Base-by-base conservation (phyloP, 441 rosid genomes). In the Erysimum cheiri region DNA sequence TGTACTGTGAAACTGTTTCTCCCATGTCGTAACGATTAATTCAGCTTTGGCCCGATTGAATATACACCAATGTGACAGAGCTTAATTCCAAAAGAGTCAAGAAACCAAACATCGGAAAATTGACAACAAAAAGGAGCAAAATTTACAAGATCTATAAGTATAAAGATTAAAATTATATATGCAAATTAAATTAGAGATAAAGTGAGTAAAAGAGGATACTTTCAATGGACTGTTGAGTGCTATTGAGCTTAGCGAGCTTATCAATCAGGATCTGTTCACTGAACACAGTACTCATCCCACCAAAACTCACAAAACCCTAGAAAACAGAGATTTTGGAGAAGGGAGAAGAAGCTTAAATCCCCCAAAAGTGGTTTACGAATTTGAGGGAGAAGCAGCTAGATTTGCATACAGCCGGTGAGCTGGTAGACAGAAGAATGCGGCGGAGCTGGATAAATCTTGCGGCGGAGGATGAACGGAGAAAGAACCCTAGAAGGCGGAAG, bases 191-290 rank as follows among this genome's bases (percentile, higher is more conserved):
- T 6, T 33, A 70, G 1, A 35, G 39, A 15, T 39, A 11, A 3
- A 13, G 24, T 46, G 4, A 24, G 28, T 28, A 47, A 55, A 60
- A 56, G 61, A 80, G 88, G 87, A 80, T 92, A 87, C 98, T 90
- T 84, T 94, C 97, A 74, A 94, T 92, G 32, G 97, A 86, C 74
- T 92, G 98, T 68, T 94, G 97, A 48, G 96, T 90, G 90, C 94
- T 83, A 76, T 92, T 90, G 85, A 92, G 97, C 93, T 94, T 90
- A 37, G 97, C 85, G 60, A 94, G 99, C 89, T 92, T 90, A 73
- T 94, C 98, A 61, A 88, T 89, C 53, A 91, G 88, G 78, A 91
- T 88, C 85, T 88, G 87, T 77, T 93, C 97, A 62, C 90, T 91
- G 79, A 89, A 93, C 31, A 86, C 86, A 79, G 87, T 91, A 91